Base-by-base conservation (phyloP, 306 rosid species). In the Acacia crassicarpa region DNA sequence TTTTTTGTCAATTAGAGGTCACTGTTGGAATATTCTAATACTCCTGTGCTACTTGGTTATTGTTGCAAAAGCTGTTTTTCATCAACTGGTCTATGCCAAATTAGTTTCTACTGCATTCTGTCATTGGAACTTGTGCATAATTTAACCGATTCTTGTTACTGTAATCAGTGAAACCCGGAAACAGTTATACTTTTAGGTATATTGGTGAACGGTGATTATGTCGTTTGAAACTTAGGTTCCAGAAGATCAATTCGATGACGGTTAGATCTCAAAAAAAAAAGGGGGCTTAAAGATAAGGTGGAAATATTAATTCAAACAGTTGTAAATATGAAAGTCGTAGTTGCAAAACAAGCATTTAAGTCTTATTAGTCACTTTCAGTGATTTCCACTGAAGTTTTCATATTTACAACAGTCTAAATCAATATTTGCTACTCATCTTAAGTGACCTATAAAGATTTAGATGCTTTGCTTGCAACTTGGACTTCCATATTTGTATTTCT, bases 171-270 rank as follows among this genome's bases (percentile, higher is more conserved):
- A 22, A 23, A 11, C 6, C 41, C 14, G 30, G 68, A 19, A 49
- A 54, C 35, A 65, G 69, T 49, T 54, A 2, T 15, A 43, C 8
- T 66, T 82, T 53, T n/a, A 81, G 76, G 41, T 66, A 67, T 67
- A 40, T 27, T 15, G 67, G 56, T 30, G 68, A 30, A 32, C 15
- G 67, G 56, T 30, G 68, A 30, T 46, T 22, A 71, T 15, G 13
- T 16, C 73, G 22, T 65, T 22, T 63, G 75, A 51, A 9, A 6
- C 11, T 19, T n/a, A n/a, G 0, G 13, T 56, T n/a, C 5, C 4
- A 8, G 8, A 56, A 56, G 27, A 56, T 56, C 25, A 56, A n/a
- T 56, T 56, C 9, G 20, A 20, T n/a, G 27, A 9, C 4, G 9
- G 12, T 56, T 2, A n/a, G 12, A 56, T n/a, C 9, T 56, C 27